Evolutionary conservation across 2,329 filamentous ascomycete species (phyloP), one percentile per base, ranked within the genome.

Genomic region (Stemphylium vesicarium): DNA sequence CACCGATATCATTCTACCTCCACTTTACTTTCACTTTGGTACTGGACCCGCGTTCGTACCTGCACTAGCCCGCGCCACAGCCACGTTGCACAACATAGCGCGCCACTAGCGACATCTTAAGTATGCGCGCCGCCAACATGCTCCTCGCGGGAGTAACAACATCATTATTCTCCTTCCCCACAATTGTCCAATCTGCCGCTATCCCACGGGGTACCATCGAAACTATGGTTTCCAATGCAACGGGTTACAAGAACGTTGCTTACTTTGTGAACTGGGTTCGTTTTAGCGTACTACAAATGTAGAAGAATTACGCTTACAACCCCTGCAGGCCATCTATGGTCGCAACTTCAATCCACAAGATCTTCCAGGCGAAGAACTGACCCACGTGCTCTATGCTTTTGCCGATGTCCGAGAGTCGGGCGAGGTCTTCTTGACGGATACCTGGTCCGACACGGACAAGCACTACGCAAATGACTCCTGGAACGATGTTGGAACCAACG

Each of bases 221-320:
- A 20, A 51, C 40, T 20, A 62, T 68, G 47, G 51, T 52, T 39
- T 51, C 58, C 11, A 60, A 62, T 32, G 57, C 60, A 51, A 58
- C 67, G n/a, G 71, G 71, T 18, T 74, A 66, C 60, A 74, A 61
- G 51, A 72, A 73, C 33, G 73, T 75, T 24, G 72, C 72, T 1
- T 76, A 76, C 56, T 76, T 73, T 60, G 71, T 74, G 39, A 76
- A 76, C 52, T 76, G 73, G 73, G 73, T 74, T 50, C 15, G 61
- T 60, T 60, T 35, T 32, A 20, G 41, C 53, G 44, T 40, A 41
- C 22, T 18, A 44, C 36, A 42, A 39, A 16, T 36, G 18, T 32
- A 48, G 39, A 8, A 35, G 20, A 45, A 32, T 11, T 33, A 18
- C 39, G 15, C 35, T 57, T 13, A 59, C 35, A 56, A 48, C n/a